A percentile compares a stretch with the other conserved stretches of the same genome.
phyloP scores from a whole-genome alignment of 306 rosid species.

The Mimosa pudica region DNA sequence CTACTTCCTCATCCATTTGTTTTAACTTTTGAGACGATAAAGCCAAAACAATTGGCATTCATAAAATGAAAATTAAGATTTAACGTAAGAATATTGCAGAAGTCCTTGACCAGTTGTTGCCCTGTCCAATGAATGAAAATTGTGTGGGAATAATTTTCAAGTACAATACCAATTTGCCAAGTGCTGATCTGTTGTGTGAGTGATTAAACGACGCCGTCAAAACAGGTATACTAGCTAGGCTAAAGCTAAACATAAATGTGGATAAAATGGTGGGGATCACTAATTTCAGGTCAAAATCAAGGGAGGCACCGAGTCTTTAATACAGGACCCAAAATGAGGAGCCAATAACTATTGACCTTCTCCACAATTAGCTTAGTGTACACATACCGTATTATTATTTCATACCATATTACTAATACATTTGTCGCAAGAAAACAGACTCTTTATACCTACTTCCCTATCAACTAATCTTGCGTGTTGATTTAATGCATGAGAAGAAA shows the following conservation, averaged over 20 bases:
- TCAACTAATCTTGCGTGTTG: constrained; percentile 40
- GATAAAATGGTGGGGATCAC: constrained; percentile 4
- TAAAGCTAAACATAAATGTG: constrained; percentile 27
- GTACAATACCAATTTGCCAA: neutral
- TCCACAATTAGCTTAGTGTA: neutral
- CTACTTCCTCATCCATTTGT: no score
- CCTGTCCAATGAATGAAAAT: neutral
- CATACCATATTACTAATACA: neutral
- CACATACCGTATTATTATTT: no score
- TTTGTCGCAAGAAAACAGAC: neutral
- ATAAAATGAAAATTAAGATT: neutral
- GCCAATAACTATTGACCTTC: neutral
- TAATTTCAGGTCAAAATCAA: constrained; percentile 33
- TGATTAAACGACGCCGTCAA: constrained; percentile 33
- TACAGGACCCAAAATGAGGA: neutral
- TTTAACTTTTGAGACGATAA: no score
- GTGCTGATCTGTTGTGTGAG: neutral
- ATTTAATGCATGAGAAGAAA: constrained; percentile 36
- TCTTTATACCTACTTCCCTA: neutral
- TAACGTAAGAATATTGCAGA: neutral
- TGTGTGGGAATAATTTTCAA: neutral
- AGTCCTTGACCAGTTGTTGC: neutral
- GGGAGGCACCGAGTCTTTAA: neutral
- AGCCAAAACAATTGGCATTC: neutral
- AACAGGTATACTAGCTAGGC: constrained; percentile 8